Conservation (phyloP, 306 rosid genomes). For the Begonia fuchsioides region DNA sequence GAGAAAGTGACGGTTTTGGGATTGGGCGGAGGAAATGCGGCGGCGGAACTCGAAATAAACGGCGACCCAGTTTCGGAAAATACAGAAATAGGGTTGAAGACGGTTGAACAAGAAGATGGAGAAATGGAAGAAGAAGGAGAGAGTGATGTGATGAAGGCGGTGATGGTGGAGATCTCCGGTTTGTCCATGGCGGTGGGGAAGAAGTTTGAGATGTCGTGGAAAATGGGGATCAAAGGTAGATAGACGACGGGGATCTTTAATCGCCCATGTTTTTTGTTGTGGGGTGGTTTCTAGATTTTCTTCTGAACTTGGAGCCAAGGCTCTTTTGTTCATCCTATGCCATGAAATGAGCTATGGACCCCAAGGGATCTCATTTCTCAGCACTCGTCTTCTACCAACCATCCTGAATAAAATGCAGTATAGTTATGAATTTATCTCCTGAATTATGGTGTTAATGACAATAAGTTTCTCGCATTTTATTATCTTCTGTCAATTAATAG, state of each 20-base stretch:
- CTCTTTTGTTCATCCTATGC: no score
- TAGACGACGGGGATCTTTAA: neutral
- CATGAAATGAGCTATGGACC: no score
- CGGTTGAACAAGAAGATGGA: slow-evolving; percentile 26
- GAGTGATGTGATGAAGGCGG: slow-evolving; percentile 21
- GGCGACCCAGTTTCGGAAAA: slow-evolving; percentile 24
- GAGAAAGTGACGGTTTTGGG: slow-evolving; percentile 64
- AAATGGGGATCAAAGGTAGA: slow-evolving; percentile 39
- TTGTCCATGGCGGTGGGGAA: slow-evolving; percentile 58
- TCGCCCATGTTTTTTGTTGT: no score
- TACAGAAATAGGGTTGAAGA: slow-evolving; percentile 24
- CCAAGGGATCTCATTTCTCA: no score
- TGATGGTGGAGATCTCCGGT: slow-evolving; percentile 54
- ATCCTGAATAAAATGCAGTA: no score
- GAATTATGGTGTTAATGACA: no score
- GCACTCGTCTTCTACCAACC: no score
- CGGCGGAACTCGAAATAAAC: slow-evolving; percentile 34
- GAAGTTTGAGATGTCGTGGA: slow-evolving; percentile 71
- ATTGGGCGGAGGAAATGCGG: slow-evolving; percentile 31
- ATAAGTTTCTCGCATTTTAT: no score
- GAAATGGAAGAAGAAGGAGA: slow-evolving; percentile 19
- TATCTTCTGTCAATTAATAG: no score
- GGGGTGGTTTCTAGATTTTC: no score
- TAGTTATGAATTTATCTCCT: no score
- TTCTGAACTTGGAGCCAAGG: no score